Conservation (phyloP, 2,329 filamentous ascomycete species). For the Xenoacremonium recifei region DNA sequence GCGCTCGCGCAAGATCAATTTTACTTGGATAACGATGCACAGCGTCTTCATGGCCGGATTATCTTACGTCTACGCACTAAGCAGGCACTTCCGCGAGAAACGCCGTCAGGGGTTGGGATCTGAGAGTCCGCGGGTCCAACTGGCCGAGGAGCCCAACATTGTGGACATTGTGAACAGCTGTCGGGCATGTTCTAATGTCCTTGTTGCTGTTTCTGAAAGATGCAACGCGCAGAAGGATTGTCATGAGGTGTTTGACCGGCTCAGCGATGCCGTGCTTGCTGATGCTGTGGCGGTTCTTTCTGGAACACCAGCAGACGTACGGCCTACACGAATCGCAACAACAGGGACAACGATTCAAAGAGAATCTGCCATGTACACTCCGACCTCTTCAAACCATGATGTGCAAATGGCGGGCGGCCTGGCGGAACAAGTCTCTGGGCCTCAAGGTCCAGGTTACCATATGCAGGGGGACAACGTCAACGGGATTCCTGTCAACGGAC, state of each 20-base stretch:
- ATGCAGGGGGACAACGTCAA: too few species aligned
- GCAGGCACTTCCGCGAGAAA: conserved; percentile 33
- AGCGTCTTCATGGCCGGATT: conserved; percentile 46
- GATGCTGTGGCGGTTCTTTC: conserved; percentile 31
- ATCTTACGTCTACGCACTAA: conserved; percentile 41
- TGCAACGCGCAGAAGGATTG: conserved; percentile 39
- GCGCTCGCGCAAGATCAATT: conserved; percentile 44
- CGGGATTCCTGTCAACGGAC: neutral
- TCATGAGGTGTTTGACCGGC: conserved; percentile 40
- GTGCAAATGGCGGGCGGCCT: neutral
- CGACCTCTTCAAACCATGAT: too few species aligned
- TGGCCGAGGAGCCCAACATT: conserved; percentile 35
- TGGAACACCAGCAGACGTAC: too few species aligned
- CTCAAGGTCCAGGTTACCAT: neutral
- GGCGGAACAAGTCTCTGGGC: neutral
- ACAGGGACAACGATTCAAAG: too few species aligned
- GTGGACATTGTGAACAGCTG: conserved; percentile 42
- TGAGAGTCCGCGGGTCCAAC: conserved; percentile 9
- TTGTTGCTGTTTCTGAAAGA: conserved; percentile 43
- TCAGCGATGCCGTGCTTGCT: conserved; percentile 40
- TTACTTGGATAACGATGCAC: conserved; percentile 48
- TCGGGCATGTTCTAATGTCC: conserved; percentile 41
- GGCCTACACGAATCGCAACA: too few species aligned
- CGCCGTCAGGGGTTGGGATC: neutral
- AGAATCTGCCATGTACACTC: too few species aligned